Evolutionary conservation across 768 basidiomycete species (phyloP), one percentile per base, ranked within the genome.

Genomic region (Mycena floridula): DNA sequence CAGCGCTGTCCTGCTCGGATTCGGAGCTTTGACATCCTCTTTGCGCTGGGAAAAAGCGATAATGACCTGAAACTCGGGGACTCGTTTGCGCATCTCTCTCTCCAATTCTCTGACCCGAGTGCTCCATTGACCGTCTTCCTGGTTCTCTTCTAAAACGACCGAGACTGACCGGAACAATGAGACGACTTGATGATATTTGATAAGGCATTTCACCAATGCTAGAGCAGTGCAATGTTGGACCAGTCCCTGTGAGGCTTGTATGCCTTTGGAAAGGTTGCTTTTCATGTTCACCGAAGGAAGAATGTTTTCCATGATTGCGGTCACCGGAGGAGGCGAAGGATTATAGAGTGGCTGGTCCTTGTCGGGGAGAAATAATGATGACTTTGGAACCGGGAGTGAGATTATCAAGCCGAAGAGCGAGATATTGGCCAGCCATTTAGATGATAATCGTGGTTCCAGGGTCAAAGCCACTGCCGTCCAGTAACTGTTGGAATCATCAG

Each of bases 371-470:
- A 79, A 64, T 58, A 93, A 92, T 0, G 77, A 76, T 1, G 67
- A 53, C 1, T 67, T 52, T 0, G 93, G 90, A 2, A 92, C 65
- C 0, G 88, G 80, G 0, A 92, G 73, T 1, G 87, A 84, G 41
- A 96, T 72, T 43, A 97, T 74, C 7, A 73, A 72, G 2, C 85
- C 89, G 30, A 89, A 79, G 56, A 93, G 86, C 4, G 89, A 71
- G 51, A 96, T 82, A 46, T 92, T 95, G 0, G 85, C 79, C 25
- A 97, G 82, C 93, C 95, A 98, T 57, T 84, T 85, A 0, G 87
- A 87, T 0, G 89, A 88, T 5, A 93, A 74, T 3, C 91, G 81
- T 0, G 92, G 90, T 54, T 95, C 91, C 4, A 94, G 70, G 0
- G 88, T 85, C 25, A 90, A 63, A 2, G 74, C 73, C 4, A 76